Evolutionary conservation across 345 rosid species (phyloP).

Genomic region (Lumnitzera littorea): DNA sequence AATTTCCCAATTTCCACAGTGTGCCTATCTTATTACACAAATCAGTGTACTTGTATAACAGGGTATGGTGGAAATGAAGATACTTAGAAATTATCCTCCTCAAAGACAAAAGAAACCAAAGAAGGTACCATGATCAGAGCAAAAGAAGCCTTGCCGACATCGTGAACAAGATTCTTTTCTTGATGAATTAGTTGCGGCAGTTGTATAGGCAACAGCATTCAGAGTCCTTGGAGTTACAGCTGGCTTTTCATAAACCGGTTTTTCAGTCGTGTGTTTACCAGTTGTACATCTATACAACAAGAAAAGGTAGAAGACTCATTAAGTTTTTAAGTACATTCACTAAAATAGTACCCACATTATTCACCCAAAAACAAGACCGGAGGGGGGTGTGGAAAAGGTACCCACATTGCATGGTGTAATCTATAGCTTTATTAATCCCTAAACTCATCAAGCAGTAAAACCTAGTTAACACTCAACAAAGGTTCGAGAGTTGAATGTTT

Average conservation of each 20-base stretch:
- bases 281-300: slow-evolving; percentile 72
- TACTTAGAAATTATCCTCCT: too few species aligned
- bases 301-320: slow-evolving; percentile 3
- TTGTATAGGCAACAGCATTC: slow-evolving; percentile 23
- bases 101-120: slow-evolving; percentile 1
- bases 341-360: background rate
- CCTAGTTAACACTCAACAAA: background rate
- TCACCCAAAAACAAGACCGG: background rate
- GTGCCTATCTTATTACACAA: too few species aligned
- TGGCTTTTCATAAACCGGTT: slow-evolving; percentile 52
- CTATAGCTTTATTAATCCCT: too few species aligned
- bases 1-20: too few species aligned
- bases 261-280: slow-evolving; percentile 90
- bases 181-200: slow-evolving; percentile 26
- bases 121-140: slow-evolving; percentile 80
- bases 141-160: slow-evolving; percentile 94
- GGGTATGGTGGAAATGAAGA: too few species aligned
- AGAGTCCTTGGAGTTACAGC: slow-evolving; percentile 28
- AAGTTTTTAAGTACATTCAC: background rate
- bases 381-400: too few species aligned
- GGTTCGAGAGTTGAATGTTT: background rate
- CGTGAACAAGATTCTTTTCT: slow-evolving; percentile 67
- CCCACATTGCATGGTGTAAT: too few species aligned
- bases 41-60: too few species aligned
- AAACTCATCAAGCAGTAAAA: too few species aligned